Evolutionary conservation across 257 asterid species (phyloP), one percentile per base, ranked within the genome.

Genomic region (Nicotiana otophora): DNA sequence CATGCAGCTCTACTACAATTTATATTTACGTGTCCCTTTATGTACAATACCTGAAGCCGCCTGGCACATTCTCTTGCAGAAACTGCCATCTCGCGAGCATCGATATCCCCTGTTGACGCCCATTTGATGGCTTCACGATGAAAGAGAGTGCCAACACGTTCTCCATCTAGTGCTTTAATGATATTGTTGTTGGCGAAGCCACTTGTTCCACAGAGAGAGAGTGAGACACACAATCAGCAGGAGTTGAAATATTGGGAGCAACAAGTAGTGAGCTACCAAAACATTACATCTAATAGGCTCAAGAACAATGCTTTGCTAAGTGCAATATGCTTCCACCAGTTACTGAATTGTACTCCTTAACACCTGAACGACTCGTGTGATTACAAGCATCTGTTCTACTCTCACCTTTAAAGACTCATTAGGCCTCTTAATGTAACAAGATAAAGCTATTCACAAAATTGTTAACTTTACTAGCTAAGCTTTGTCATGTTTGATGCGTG

Each of bases 61-160:
- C 87, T 86, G 19, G 97, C 91, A 87, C 94, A 87, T 84, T 89
- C 97, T 88, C 95, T 88, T 7, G 98, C 98, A 82, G 95, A 93
- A 84, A 86, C 85, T 48, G 96, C 98, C 98, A 93, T 91, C 68
- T 89, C 95, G 12, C 88, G 87, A 23, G 90, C 90, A 66, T 87
- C 86, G 26, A 82, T 67, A 34, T 93, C 98, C 36, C 85, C 89
- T 51, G 74, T 30, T 69, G 87, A 85, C 66, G 33, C 82, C 98
- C 93, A 93, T n/a, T 81, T 82, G 79, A 87, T 87, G 63, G 98
- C 94, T 81, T 93, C 98, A 76, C 85, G 81, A 84, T 93, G 98
- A 82, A 93, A 93, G 67, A 93, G 92, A 7, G 98, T 92, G 65
- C 98, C 98, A 55, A 93, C 81, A 54, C 90, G 84, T 85, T 90